These are phyloP conservation scores for Stephania japonica DNA, from an alignment of 164 flowering plant genomes.

Conservation along the genomic window DNA sequence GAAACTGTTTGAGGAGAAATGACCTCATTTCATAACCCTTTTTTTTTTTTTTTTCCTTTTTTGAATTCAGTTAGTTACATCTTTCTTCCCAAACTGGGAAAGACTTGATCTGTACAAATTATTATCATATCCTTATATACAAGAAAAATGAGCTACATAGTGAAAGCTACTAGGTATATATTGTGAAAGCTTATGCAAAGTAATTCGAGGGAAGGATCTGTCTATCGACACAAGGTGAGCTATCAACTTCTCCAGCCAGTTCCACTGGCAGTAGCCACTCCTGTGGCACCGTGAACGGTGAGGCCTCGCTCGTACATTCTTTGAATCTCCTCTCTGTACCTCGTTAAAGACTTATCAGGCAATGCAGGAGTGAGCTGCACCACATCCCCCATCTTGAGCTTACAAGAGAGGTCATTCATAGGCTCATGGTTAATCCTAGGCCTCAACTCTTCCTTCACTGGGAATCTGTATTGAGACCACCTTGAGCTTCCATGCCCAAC, in stretches of 20 bases:
- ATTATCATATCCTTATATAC: slow-evolving; percentile 12
- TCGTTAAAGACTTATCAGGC: slow-evolving; percentile 64
- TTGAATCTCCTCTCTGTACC: slow-evolving; percentile 84
- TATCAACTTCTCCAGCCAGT: slow-evolving; percentile 42
- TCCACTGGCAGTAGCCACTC: slow-evolving; percentile 22
- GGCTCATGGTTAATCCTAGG: slow-evolving; percentile 73
- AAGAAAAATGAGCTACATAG: slow-evolving; percentile 1
- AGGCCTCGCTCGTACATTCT: slow-evolving; percentile 73
- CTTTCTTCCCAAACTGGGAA: not conserved
- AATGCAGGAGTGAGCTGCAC: slow-evolving; percentile 84
- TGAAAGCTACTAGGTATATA: not conserved
- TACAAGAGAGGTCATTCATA: slow-evolving; percentile 51
- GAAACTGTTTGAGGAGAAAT: not conserved
- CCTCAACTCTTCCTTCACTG: slow-evolving; percentile 74
- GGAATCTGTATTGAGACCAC: slow-evolving; percentile 55
- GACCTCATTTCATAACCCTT: not conserved
- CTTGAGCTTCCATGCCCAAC: slow-evolving; percentile 57
- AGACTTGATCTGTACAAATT: slow-evolving; percentile 11
- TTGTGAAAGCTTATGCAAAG: not conserved
- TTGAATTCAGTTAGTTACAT: slow-evolving; percentile 2
- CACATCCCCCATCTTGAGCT: slow-evolving; percentile 90
- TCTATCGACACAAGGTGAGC: not conserved
- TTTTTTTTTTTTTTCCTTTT: not conserved
- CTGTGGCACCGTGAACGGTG: not conserved
- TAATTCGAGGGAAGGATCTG: not conserved